Percentiles rank a stretch among this genome's conserved stretches.
Evolutionary conservation across 2,329 filamentous ascomycete species (phyloP).

Genomic region (Capronia americana): DNA sequence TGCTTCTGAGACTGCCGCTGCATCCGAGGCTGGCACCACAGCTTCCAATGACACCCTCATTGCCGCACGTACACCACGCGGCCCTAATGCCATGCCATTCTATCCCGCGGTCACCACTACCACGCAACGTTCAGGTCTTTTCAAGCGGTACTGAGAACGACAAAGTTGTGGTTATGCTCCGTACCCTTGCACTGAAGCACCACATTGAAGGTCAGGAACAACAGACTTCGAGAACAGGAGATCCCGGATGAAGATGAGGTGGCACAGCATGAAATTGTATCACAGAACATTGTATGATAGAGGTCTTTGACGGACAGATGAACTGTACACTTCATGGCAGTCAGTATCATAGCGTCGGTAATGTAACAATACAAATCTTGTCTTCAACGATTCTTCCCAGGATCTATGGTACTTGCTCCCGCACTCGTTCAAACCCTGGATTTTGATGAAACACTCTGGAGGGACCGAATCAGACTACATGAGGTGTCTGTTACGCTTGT

Average conservation of each 20-base stretch:
- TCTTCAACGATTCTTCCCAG: background rate
- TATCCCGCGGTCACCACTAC: constrained; percentile 23
- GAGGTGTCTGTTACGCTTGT: background rate
- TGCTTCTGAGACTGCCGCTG: constrained; percentile 13
- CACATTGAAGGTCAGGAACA: background rate
- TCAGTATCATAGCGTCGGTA: constrained; percentile 25
- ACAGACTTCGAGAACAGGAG: constrained; percentile 7
- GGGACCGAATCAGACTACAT: background rate
- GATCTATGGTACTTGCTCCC: background rate
- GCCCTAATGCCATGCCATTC: constrained; percentile 24
- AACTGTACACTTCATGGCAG: constrained; percentile 22
- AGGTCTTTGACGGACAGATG: constrained; percentile 21
- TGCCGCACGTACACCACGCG: constrained; percentile 21
- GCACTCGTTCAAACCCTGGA: background rate
- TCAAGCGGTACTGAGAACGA: constrained; percentile 29
- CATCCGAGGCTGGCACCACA: constrained; percentile 11
- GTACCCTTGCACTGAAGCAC: background rate
- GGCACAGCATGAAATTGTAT: constrained; percentile 18
- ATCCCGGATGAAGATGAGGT: constrained; percentile 13
- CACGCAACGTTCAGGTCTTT: constrained; percentile 16
- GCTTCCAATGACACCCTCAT: constrained; percentile 14
- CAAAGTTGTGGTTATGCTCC: background rate
- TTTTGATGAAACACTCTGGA: background rate
- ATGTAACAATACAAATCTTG: constrained; percentile 15
- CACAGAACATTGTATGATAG: constrained; percentile 31